Evolutionary conservation across 345 rosid species (phyloP).

Genomic region (Isatis tinctoria): DNA sequence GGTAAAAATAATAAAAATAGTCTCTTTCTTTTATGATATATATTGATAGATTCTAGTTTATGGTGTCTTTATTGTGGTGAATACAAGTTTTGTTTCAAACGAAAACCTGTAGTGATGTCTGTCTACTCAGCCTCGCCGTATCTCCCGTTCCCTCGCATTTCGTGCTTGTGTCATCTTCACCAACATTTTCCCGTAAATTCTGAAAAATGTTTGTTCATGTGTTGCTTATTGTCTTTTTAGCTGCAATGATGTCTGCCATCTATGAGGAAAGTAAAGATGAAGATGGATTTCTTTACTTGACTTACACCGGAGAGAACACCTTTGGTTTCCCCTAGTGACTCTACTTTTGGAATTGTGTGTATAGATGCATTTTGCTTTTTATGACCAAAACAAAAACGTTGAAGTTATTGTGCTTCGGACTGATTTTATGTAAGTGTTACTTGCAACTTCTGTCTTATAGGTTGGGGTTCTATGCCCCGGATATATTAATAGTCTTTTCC

Average conservation of each 20-base stretch:
- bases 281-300: background rate
- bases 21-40: background rate
- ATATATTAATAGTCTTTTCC: background rate
- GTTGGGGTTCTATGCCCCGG: background rate
- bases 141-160: background rate
- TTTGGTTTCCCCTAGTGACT: background rate
- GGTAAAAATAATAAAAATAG: slow-evolving; percentile 4
- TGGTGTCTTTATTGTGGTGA: background rate
- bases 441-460: background rate
- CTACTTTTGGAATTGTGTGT: background rate
- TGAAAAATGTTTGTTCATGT: background rate
- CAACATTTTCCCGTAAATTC: background rate
- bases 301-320: background rate
- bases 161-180: background rate
- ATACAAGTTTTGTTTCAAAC: background rate
- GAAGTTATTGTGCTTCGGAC: background rate
- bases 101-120: background rate
- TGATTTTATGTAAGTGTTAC: background rate
- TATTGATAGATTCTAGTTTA: background rate
- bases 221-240: background rate
- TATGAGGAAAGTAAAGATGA: background rate
- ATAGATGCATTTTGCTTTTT: background rate
- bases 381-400: background rate
- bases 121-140: background rate
- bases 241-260: background rate